Percentiles rank a stretch among this genome's conserved stretches.
These are phyloP conservation scores for Aspergillus proliferans DNA, from an alignment of 2,329 filamentous ascomycete genomes.

Conservation along the genomic window DNA sequence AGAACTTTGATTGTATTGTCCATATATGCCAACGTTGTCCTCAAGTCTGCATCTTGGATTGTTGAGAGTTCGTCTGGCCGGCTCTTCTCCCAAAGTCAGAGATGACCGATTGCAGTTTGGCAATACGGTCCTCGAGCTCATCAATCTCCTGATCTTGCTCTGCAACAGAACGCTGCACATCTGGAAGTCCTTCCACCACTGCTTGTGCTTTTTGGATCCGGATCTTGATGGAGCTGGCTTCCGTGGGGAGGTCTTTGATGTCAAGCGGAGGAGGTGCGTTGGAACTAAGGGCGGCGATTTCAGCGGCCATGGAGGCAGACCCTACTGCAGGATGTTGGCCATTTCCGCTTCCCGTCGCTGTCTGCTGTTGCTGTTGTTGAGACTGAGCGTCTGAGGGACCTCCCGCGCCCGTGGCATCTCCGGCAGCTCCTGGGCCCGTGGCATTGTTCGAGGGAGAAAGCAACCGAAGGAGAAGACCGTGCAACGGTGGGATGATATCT, in stretches of 20 bases:
- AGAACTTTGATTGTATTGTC: neutral
- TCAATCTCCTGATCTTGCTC: slow-evolving; percentile 42
- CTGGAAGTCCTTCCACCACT: slow-evolving; percentile 38
- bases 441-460: slow-evolving; percentile 44
- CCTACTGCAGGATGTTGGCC: slow-evolving; percentile 25
- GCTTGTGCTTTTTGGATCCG: slow-evolving; percentile 71
- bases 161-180: slow-evolving; percentile 37
- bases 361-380: slow-evolving; percentile 20
- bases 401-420: slow-evolving; percentile 21
- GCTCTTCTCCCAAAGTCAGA: slow-evolving; percentile 36
- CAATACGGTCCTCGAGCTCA: slow-evolving; percentile 36
- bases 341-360: slow-evolving; percentile 19
- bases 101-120: slow-evolving; percentile 34
- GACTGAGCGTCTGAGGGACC: slow-evolving; percentile 10
- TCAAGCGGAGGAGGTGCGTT: slow-evolving; percentile 45
- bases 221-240: slow-evolving; percentile 72
- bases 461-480: slow-evolving; percentile 69
- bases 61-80: slow-evolving; percentile 1
- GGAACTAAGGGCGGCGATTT: slow-evolving; percentile 18
- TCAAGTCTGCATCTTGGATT: slow-evolving; percentile 1
- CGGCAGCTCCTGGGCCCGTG: slow-evolving; percentile 21
- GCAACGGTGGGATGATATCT: slow-evolving; percentile 77
- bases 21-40: neutral
- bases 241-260: slow-evolving; percentile 71
- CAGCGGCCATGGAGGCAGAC: slow-evolving; percentile 14